Evolutionary conservation across 148 eudicot species (phyloP), one percentile per base, ranked within the genome.

Genomic region (Linanthus parryae): DNA sequence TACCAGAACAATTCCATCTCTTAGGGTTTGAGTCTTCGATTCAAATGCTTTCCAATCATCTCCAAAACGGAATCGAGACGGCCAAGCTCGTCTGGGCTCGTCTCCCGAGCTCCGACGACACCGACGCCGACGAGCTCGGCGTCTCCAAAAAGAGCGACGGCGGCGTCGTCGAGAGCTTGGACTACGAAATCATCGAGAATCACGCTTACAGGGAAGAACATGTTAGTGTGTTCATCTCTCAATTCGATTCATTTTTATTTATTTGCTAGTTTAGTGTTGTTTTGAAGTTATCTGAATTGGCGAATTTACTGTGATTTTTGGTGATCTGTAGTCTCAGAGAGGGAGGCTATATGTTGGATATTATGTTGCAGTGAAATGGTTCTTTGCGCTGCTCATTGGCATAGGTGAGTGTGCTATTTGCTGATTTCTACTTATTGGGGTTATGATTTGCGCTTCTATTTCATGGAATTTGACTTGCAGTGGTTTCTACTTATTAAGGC

Each of bases 111-210:
- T 31, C 78, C 0, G 97, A 85, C 29, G 88, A 78, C 6, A 83
- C 61, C 1, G 94, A 74, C 3, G 54, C 52, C 1, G 86, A 78
- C 27, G 70, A 26, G 40, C 48, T 56, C 31, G 83, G 81, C 7
- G 45, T 56, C 17, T 64, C 64, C 8, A 75, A 71, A 62, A 87
- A 68, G 65, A 59, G 14, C 19, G 85, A 81, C 52, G 61, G 67
- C 7, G 25, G 47, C 52, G 61, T 63, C 16, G 79, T 75, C 2
- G 98, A 92, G 66, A 92, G 98, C 48, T 88, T 92, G 51, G 98
- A 92, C 38, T 92, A 92, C 47, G 98, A 92, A 75, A 96, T 92
- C 16, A 75, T 92, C 22, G 98, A 92, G 56, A 92, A 92, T 65
- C 70, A 61, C 23, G 90, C 94, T 0, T 92, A 92, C 58, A 64